Evolutionary conservation across 2,329 filamentous ascomycete genomes (phyloP).

Genomic region (Truncatella angustata): DNA sequence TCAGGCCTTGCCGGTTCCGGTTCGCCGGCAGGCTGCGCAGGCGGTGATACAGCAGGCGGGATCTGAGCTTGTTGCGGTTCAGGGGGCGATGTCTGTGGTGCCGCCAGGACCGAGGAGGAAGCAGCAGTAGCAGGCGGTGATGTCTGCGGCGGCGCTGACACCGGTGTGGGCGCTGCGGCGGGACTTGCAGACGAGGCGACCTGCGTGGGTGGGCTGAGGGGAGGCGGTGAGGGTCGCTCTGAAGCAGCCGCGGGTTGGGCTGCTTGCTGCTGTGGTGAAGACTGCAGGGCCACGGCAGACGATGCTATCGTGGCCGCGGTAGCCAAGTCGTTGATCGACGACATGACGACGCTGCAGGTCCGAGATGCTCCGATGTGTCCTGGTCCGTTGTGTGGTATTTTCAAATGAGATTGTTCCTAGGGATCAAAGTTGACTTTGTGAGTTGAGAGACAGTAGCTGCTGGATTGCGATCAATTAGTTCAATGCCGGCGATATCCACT

Average conservation of each 20-base stretch:
- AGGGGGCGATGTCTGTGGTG: conserved; percentile 24
- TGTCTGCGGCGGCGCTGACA: not conserved
- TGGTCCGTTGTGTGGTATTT: too few species aligned
- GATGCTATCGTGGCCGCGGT: conserved; percentile 45
- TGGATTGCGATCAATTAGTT: too few species aligned
- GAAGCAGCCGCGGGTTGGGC: conserved; percentile 14
- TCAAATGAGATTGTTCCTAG: not conserved
- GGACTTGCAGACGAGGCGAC: not conserved
- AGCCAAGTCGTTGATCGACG: conserved; percentile 50
- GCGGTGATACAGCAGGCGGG: conserved; percentile 15
- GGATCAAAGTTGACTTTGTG: not conserved
- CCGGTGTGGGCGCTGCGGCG: conserved; percentile 6
- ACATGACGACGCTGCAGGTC: conserved; percentile 25
- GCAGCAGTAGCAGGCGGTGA: too few species aligned
- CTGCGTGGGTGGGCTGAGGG: not conserved
- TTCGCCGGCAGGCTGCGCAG: not conserved
- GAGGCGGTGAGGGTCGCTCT: conserved; percentile 11
- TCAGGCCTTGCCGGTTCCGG: conserved; percentile 3
- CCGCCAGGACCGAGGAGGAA: conserved; percentile 4
- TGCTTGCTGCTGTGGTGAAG: conserved; percentile 17
- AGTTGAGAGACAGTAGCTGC: not conserved
- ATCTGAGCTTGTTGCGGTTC: conserved; percentile 23
- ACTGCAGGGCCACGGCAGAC: conserved; percentile 28
- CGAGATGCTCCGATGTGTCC: too few species aligned
- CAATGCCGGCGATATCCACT: too few species aligned